phyloP scores from a whole-genome alignment of 306 rosid genomes.

The Quercus variabilis region DNA sequence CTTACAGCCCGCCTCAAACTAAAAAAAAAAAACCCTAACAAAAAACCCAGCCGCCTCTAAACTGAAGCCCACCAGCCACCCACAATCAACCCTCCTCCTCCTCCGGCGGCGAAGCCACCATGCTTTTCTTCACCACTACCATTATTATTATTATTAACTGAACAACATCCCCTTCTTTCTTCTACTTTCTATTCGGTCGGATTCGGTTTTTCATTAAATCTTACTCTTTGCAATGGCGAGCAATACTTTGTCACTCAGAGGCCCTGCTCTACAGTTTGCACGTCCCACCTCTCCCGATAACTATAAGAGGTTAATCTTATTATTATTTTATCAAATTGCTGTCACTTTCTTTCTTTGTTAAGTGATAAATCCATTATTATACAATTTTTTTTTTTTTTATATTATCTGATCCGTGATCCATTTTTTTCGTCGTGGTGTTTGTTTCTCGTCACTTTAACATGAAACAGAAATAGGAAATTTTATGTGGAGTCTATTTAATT shows the following conservation, averaged over 20 bases:
- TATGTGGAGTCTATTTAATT: fast-evolving
- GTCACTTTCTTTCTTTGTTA: not conserved
- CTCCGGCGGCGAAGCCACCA: not conserved
- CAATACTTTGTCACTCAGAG: constrained; percentile 35
- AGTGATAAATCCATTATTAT: too few relatives aligned
- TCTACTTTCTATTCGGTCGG: not conserved
- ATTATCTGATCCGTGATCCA: too few relatives aligned
- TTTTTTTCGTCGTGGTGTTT: too few relatives aligned
- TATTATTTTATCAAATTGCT: not conserved
- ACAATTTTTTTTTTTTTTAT: too few relatives aligned
- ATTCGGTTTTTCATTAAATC: not conserved
- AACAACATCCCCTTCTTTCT: not conserved
- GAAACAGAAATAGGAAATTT: too few relatives aligned
- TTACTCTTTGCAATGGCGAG: constrained; percentile 33
- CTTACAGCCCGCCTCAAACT: too few relatives aligned
- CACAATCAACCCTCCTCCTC: too few relatives aligned
- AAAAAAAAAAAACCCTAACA: too few relatives aligned
- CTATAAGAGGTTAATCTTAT: constrained; percentile 36
- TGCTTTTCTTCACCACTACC: not conserved
- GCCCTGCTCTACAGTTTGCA: constrained; percentile 40
- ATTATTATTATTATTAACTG: not conserved
- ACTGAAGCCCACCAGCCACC: too few relatives aligned
- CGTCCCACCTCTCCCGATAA: constrained; percentile 28
- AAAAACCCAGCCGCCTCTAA: too few relatives aligned
- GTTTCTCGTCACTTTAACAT: too few relatives aligned